Conservation (phyloP, 1,284 basidiomycete genomes). For the Sporisorium exsertum region DNA sequence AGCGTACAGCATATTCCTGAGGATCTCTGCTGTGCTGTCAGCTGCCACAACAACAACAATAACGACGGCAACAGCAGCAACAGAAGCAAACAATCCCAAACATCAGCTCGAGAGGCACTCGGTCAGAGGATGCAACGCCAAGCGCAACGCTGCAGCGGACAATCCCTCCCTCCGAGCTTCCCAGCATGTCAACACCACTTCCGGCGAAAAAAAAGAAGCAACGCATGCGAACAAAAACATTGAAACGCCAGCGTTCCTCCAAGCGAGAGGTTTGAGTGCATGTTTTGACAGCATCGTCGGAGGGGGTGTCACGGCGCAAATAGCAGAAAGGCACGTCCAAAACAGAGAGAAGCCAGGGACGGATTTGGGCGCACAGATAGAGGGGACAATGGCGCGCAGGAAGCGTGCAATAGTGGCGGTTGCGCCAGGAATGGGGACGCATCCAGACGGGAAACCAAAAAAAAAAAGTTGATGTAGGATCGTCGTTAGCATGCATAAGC, state of each 20-base stretch:
- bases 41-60: neutral
- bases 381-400: neutral
- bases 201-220: slow-evolving; percentile 19
- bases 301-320: no score
- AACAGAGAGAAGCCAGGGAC: neutral
- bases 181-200: slow-evolving; percentile 7
- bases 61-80: neutral
- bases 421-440: slow-evolving; percentile 15
- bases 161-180: no score
- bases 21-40: neutral
- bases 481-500: slow-evolving; percentile 19
- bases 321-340: slow-evolving; percentile 17
- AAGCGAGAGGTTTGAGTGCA: slow-evolving; percentile 1
- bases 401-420: neutral
- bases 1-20: no score
- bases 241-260: neutral
- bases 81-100: slow-evolving; percentile 7
- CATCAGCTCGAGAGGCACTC: neutral
- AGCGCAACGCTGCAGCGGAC: neutral
- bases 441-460: neutral
- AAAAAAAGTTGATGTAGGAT: slow-evolving; percentile 27
- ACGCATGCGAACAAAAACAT: slow-evolving; percentile 6
- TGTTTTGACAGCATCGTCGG: slow-evolving; percentile 25
- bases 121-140: neutral
- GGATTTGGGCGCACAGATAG: slow-evolving; percentile 9